Evolutionary conservation across 768 basidiomycete genomes (phyloP).

Genomic region (Rhodosporidiobolus sp.): DNA sequence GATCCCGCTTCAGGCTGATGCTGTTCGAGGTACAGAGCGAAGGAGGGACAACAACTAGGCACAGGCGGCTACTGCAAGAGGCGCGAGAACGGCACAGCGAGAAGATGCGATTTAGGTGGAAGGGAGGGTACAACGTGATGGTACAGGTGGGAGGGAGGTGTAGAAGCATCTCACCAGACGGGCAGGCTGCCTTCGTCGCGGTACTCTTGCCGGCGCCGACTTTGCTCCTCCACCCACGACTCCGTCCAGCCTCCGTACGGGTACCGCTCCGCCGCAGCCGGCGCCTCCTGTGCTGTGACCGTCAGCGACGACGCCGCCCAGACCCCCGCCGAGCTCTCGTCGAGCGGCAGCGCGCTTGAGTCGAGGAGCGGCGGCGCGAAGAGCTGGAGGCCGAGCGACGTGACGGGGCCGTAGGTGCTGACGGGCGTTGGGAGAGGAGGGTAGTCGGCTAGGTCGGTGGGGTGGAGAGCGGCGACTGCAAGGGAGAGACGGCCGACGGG

Average conservation of each 20-base stretch:
- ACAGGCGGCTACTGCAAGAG: too few species aligned
- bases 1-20: too few species aligned
- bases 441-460: background rate
- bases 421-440: background rate
- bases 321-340: background rate
- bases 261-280: background rate
- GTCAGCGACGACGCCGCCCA: background rate
- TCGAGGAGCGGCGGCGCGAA: background rate
- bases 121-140: too few species aligned
- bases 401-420: background rate
- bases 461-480: background rate
- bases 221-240: slow-evolving; percentile 4
- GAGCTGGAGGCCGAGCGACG: background rate
- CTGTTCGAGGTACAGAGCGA: too few species aligned
- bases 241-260: background rate
- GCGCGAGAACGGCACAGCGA: too few species aligned
- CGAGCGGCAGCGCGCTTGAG: background rate
- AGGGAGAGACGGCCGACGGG: background rate
- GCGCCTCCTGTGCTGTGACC: background rate
- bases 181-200: background rate
- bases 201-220: background rate
- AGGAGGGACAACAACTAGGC: too few species aligned
- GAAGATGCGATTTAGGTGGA: too few species aligned
- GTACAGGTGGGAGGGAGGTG: too few species aligned
- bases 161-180: background rate